A percentile compares a stretch with the other conserved stretches of the same genome.
Conservation (phyloP, 2,329 filamentous ascomycete species). For the Epichloe hybrida region DNA sequence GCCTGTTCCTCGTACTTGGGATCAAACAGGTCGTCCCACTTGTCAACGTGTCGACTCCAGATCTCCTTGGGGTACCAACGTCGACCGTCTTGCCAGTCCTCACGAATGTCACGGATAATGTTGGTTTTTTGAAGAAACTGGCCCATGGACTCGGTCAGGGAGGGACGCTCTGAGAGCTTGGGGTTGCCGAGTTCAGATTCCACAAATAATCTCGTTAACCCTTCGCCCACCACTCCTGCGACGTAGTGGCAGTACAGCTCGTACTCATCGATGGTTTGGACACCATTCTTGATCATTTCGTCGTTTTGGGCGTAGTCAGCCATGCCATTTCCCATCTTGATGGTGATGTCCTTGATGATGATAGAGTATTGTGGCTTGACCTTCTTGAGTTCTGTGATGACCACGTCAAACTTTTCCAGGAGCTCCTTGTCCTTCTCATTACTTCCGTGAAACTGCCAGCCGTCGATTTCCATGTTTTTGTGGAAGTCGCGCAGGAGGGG, state of each 20-base stretch:
- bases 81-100: slow-evolving; percentile 77
- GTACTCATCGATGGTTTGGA: slow-evolving; percentile 77
- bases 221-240: slow-evolving; percentile 94
- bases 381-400: too few relatives aligned
- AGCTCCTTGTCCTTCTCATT: too few relatives aligned
- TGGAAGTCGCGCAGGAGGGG: too few relatives aligned
- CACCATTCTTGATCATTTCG: slow-evolving; percentile 65
- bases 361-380: slow-evolving; percentile 64
- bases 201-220: slow-evolving; percentile 80
- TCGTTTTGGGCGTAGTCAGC: slow-evolving; percentile 84
- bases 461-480: too few relatives aligned
- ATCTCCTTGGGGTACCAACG: slow-evolving; percentile 94
- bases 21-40: slow-evolving; percentile 82
- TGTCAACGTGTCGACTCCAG: slow-evolving; percentile 87
- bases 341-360: slow-evolving; percentile 85
- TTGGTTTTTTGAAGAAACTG: slow-evolving; percentile 99
- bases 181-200: slow-evolving; percentile 77
- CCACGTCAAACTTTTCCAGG: too few relatives aligned
- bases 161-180: slow-evolving; percentile 61
- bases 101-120: slow-evolving; percentile 89
- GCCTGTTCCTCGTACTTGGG: slow-evolving; percentile 65
- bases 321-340: slow-evolving; percentile 97
- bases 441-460: too few relatives aligned
- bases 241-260: slow-evolving; percentile 98
- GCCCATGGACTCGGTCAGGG: slow-evolving; percentile 91